A percentile compares a stretch with the other conserved stretches of the same genome.
Conservation (phyloP, 129 eudicot genomes). For the sunflower (Helianthus annuus) region DNA sequence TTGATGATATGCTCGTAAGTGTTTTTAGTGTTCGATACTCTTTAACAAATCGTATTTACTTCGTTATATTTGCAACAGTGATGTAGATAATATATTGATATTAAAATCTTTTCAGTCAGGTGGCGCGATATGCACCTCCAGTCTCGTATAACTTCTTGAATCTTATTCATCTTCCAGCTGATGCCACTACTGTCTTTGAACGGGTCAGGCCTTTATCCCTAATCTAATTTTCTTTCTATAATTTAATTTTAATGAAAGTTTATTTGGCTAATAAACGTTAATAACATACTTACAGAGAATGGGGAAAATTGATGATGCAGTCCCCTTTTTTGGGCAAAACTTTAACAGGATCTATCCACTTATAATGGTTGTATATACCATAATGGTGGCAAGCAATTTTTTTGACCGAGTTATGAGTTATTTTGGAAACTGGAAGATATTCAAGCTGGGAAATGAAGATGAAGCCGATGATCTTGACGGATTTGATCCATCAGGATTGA, state of each 20-base stretch:
- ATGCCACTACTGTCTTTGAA: constrained; percentile 74
- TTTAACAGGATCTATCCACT: constrained; percentile 78
- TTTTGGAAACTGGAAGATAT: constrained; percentile 77
- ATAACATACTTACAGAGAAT: constrained; percentile 55
- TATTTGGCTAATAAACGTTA: constrained; percentile 12
- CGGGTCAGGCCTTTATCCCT: constrained; percentile 45
- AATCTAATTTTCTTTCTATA: neutral
- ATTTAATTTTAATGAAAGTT: neutral
- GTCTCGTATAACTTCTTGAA: constrained; percentile 87
- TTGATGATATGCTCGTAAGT: constrained; percentile 93
- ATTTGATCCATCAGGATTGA: constrained; percentile 68
- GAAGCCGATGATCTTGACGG: constrained; percentile 75
- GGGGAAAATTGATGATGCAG: constrained; percentile 86
- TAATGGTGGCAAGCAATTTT: constrained; percentile 64
- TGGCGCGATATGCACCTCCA: constrained; percentile 97
- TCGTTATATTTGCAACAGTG: neutral
- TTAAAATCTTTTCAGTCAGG: constrained; percentile 58
- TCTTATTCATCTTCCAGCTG: constrained; percentile 66
- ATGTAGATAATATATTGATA: constrained; percentile 7
- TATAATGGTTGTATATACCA: constrained; percentile 76
- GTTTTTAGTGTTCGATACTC: constrained; percentile 7
- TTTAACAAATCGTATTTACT: neutral
- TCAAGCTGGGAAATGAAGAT: constrained; percentile 45
- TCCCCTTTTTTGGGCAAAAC: constrained; percentile 78
- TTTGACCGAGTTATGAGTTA: constrained; percentile 53